Conservation (phyloP, 208 protist species). For the Leishmania mexicana region DNA sequence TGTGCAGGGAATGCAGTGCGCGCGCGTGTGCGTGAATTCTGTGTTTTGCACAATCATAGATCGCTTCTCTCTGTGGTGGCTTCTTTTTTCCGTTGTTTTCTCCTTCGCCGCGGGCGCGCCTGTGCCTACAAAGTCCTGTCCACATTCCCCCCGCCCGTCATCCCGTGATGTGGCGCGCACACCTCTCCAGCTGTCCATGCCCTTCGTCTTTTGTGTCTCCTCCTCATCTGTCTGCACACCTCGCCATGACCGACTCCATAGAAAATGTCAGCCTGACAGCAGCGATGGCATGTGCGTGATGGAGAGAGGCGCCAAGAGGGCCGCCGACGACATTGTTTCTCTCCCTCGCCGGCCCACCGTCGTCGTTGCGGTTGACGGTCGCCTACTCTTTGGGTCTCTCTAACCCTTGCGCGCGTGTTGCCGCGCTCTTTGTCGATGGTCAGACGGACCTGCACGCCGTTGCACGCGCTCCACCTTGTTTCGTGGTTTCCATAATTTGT, state of each 20-base stretch:
- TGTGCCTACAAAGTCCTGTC: background rate
- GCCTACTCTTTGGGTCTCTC: background rate
- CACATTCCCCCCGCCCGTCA: background rate
- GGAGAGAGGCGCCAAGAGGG: background rate
- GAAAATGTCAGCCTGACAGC: background rate
- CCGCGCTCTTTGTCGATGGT: background rate
- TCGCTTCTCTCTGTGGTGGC: background rate
- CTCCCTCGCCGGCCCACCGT: background rate
- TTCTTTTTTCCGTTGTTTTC: background rate
- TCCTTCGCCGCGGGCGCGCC: background rate
- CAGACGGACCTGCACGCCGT: background rate
- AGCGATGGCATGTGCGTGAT: too few relatives aligned
- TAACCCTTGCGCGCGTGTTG: background rate
- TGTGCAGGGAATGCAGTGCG: background rate
- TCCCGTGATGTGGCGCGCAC: background rate
- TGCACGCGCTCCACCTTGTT: background rate
- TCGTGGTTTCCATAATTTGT: background rate
- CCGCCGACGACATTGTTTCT: background rate
- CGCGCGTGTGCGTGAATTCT: background rate
- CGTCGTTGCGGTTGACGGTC: background rate
- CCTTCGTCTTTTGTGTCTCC: background rate
- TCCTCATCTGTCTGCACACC: background rate
- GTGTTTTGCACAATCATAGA: background rate
- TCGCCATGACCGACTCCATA: background rate
- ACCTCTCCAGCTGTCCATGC: background rate